Percentiles rank a stretch among this genome's conserved stretches.
Evolutionary conservation across 2,329 filamentous ascomycete species (phyloP).

Genomic region (Stylonectria norvegica): DNA sequence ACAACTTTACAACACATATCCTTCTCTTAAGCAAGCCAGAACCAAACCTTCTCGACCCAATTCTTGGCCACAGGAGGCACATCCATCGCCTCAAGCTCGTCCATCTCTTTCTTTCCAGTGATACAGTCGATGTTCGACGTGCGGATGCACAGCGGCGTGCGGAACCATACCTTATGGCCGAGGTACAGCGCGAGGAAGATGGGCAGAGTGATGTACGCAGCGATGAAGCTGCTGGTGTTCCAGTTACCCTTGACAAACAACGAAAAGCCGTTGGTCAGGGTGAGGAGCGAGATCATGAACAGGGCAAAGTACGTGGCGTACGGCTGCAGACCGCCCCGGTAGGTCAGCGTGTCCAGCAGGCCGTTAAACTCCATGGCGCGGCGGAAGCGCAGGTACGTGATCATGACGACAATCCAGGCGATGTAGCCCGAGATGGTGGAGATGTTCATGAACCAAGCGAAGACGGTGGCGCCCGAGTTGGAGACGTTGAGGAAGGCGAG

Average conservation of each 20-base stretch:
- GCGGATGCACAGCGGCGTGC: constrained; percentile 5
- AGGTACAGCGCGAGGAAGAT: constrained; percentile 1
- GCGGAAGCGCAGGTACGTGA: constrained; percentile 59
- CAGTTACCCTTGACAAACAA: constrained; percentile 15
- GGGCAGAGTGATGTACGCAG: constrained; percentile 18
- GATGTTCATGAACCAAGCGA: constrained; percentile 69
- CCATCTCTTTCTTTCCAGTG: constrained; percentile 11
- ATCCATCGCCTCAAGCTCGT: constrained; percentile 7
- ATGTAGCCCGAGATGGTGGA: constrained; percentile 60
- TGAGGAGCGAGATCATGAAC: constrained; percentile 15
- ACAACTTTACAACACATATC: background rate
- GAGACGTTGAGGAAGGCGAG: constrained; percentile 69
- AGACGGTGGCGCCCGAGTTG: constrained; percentile 59
- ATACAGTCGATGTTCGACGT: constrained; percentile 5
- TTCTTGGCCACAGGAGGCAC: constrained; percentile 6
- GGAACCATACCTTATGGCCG: constrained; percentile 5
- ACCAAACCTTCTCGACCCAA: constrained; percentile 6
- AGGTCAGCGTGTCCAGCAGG: constrained; percentile 47
- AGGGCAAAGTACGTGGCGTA: constrained; percentile 49
- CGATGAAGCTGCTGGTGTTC: constrained; percentile 16
- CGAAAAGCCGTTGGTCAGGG: constrained; percentile 17
- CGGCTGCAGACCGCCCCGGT: constrained; percentile 52
- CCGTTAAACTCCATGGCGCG: constrained; percentile 51
- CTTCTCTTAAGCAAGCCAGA: constrained; percentile 6
- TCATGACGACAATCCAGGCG: constrained; percentile 56